These are phyloP conservation scores for Agastache rugosa DNA, from an alignment of 257 asterid genomes.

Conservation along the genomic window DNA sequence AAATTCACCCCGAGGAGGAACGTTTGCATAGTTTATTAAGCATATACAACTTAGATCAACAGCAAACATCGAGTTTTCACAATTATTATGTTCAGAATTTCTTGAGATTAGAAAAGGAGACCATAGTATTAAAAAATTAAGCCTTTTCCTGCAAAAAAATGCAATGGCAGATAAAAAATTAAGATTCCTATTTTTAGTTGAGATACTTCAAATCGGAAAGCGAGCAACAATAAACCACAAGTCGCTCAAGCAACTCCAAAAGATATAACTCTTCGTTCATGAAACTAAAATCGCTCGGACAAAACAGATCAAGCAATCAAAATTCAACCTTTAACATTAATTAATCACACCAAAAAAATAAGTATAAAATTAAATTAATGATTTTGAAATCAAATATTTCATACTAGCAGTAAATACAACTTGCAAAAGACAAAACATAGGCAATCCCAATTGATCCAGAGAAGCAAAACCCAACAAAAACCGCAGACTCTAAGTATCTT, in stretches of 20 bases:
- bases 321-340: constrained; percentile 30
- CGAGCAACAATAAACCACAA: neutral
- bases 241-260: neutral
- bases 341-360: neutral
- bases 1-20: neutral
- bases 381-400: neutral
- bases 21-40: neutral
- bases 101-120: neutral
- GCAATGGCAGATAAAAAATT: neutral
- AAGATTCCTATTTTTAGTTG: constrained; percentile 1
- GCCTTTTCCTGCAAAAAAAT: neutral
- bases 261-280: neutral
- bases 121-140: neutral
- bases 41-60: constrained; percentile 13
- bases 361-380: neutral
- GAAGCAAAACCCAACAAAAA: constrained; percentile 16
- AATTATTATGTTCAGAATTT: neutral
- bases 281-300: constrained; percentile 21
- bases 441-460: constrained; percentile 23
- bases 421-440: neutral
- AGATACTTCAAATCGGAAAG: constrained; percentile 18
- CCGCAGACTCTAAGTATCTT: constrained; percentile 2
- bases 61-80: neutral
- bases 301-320: constrained; percentile 27
- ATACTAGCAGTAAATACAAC: constrained; percentile 21